Evolutionary conservation across 768 basidiomycete species (phyloP), one percentile per base, ranked within the genome.

Genomic region (Sistotremastrum suecicum): DNA sequence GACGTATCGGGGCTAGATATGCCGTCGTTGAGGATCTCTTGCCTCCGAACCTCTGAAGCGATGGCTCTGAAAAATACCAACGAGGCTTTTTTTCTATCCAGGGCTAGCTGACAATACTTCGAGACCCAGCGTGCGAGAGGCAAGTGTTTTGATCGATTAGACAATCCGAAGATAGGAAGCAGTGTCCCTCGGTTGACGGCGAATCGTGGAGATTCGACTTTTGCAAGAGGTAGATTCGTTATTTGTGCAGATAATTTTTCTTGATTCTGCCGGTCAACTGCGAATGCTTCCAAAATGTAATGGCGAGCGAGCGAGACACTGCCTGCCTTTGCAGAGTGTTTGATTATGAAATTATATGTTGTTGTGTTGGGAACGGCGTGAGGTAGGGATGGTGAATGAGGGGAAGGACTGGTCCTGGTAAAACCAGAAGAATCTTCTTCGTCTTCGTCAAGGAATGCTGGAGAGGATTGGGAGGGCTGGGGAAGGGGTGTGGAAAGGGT

Each of bases 401-500:
- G 60, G 43, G 71, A 67, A 32, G 59, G 53, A 20, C 20, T 20
- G 20, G 20, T 20, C 20, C 20, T 20, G 20, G 20, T 20, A 20
- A 20, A 20, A 36, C 61, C 54, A 30, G 71, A 72, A 50, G 71
- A 76, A 53, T 76, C 76, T 35, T 81, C 74, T 42, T 86, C 76
- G 30, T 71, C 71, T 29, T 71, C 80, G 20, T 81, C 79, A 39
- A 82, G 80, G 57, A 78, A 81, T 8, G 75, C 69, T 5, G 70
- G 63, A 51, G 68, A 65, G 37, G 51, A 48, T 56, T 69, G 63
- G 41, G 60, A 66, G 38, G 70, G 66, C 48, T 64, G 60, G 7
- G 80, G 77, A 31, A 86, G 66, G 10, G 83, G 82, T 41, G 76
- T 70, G 0, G 85, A 84, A 48, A 87, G 74, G 31, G 83, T 76